A percentile compares a stretch with the other conserved stretches of the same genome.
These are phyloP conservation scores for Saccharomycopsis fermentans DNA, from an alignment of 805 yeast species.

Conservation along the genomic window DNA sequence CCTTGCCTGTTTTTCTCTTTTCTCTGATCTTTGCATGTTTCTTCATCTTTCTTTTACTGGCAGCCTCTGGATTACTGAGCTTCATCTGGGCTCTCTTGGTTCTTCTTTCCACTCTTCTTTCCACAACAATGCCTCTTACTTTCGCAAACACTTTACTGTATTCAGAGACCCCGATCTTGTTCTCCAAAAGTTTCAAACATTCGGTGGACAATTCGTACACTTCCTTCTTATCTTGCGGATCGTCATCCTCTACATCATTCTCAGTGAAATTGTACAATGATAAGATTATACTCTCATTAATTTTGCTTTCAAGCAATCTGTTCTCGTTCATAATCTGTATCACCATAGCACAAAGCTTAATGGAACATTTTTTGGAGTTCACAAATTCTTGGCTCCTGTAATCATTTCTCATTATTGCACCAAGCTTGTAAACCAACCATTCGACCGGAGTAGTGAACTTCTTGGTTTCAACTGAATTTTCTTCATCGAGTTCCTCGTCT, in stretches of 20 bases:
- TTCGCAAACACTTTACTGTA: slow-evolving; percentile 51
- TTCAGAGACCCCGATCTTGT: slow-evolving; percentile 59
- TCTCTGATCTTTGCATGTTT: slow-evolving; percentile 70
- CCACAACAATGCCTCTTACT: slow-evolving; percentile 50
- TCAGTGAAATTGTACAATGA: slow-evolving; percentile 45
- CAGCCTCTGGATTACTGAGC: slow-evolving; percentile 66
- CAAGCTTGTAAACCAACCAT: slow-evolving; percentile 54
- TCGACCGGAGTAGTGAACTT: slow-evolving; percentile 35
- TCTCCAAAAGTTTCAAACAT: slow-evolving; percentile 56
- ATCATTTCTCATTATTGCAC: slow-evolving; percentile 59
- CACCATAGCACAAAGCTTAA: slow-evolving; percentile 61
- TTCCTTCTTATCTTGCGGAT: slow-evolving; percentile 35
- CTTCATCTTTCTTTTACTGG: slow-evolving; percentile 68
- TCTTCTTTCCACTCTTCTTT: slow-evolving; percentile 65
- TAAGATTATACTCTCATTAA: slow-evolving; percentile 29
- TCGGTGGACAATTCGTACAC: slow-evolving; percentile 47
- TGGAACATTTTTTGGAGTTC: slow-evolving; percentile 54
- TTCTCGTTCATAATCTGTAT: slow-evolving; percentile 39
- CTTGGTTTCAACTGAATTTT: slow-evolving; percentile 6
- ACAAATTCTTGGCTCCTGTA: slow-evolving; percentile 41
- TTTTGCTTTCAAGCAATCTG: slow-evolving; percentile 38
- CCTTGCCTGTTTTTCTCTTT: slow-evolving; percentile 64
- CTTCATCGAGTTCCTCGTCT: slow-evolving; percentile 21
- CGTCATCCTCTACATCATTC: slow-evolving; percentile 29
- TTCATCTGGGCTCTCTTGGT: slow-evolving; percentile 68